Conservation (phyloP, 73 alveolate genomes). For the Halteria grandinella region DNA sequence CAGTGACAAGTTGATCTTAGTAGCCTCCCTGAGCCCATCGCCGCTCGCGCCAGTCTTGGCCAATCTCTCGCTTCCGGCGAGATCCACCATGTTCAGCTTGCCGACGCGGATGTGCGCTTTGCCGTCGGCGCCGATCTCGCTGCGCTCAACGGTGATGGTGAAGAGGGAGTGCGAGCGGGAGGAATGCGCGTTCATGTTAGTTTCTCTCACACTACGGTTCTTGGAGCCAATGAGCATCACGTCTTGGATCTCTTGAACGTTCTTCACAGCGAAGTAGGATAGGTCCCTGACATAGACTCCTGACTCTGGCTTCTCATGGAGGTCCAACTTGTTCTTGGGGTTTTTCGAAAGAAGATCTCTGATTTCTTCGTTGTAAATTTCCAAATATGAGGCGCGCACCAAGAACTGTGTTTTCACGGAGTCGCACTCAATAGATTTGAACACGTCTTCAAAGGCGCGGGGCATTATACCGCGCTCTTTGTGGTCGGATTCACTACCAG, state of each 20-base stretch:
- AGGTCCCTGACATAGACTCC: slow-evolving; percentile 98
- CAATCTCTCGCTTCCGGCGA: slow-evolving; percentile 97
- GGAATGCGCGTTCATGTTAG: slow-evolving; percentile 92
- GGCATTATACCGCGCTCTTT: slow-evolving; percentile 96
- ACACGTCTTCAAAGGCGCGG: slow-evolving; percentile 95
- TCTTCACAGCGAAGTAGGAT: slow-evolving; percentile 88
- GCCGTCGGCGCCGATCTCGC: slow-evolving; percentile 91
- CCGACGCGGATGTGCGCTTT: slow-evolving; percentile 93
- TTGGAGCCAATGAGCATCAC: slow-evolving; percentile 89
- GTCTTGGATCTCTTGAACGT: slow-evolving; percentile 88
- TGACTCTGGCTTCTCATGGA: slow-evolving; percentile 96
- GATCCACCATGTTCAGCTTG: slow-evolving; percentile 94
- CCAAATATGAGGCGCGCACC: slow-evolving; percentile 94
- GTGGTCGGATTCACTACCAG: slow-evolving; percentile 90
- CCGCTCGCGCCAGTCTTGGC: slow-evolving; percentile 96
- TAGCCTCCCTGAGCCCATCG: slow-evolving; percentile 92
- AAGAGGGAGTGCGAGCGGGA: slow-evolving; percentile 96
- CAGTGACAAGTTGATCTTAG: slow-evolving; percentile 90
- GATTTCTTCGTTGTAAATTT: slow-evolving; percentile 96
- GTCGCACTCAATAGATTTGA: slow-evolving; percentile 87
- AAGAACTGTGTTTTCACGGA: slow-evolving; percentile 88
- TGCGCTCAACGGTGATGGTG: slow-evolving; percentile 89
- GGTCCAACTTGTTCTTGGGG: slow-evolving; percentile 86
- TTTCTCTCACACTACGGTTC: slow-evolving; percentile 89
- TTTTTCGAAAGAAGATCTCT: slow-evolving; percentile 94